A percentile compares a stretch with the other conserved stretches of the same genome.
phyloP scores from a whole-genome alignment of 768 basidiomycete genomes.

The Tricholoma furcatifolium region DNA sequence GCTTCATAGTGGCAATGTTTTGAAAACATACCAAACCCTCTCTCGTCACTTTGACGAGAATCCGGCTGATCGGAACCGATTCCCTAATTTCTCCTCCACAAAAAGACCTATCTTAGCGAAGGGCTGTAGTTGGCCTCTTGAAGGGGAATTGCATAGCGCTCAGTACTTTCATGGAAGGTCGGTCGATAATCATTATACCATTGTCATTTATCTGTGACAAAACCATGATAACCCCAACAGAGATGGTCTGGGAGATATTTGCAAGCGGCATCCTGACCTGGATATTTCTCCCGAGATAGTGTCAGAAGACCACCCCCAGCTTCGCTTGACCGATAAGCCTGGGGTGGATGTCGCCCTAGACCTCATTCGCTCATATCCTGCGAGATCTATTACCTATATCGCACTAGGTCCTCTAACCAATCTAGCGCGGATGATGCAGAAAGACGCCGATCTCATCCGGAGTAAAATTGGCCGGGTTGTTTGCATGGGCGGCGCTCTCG shows the following conservation, averaged over 20 bases:
- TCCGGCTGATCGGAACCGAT: conserved; percentile 54
- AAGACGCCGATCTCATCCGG: conserved; percentile 50
- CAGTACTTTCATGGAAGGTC: conserved; percentile 85
- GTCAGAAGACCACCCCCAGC: conserved; percentile 36
- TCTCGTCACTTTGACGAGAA: conserved; percentile 52
- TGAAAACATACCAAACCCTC: conserved; percentile 74
- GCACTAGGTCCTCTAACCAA: conserved; percentile 80
- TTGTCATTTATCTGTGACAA: not conserved
- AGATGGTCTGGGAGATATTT: conserved; percentile 68
- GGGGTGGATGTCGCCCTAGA: conserved; percentile 55
- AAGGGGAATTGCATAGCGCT: conserved; percentile 72
- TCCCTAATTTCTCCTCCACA: conserved; percentile 55
- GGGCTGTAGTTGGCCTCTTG: conserved; percentile 66
- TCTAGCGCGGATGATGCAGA: conserved; percentile 63
- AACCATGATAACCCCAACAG: conserved; percentile 31
- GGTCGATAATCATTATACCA: conserved; percentile 12
- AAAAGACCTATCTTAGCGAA: conserved; percentile 60
- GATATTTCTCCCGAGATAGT: conserved; percentile 27
- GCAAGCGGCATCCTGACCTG: conserved; percentile 65
- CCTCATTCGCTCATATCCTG: conserved; percentile 49
- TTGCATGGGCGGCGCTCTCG: conserved; percentile 92
- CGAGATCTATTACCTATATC: conserved; percentile 65
- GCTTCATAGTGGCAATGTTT: conserved; percentile 58
- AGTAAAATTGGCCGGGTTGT: conserved; percentile 71
- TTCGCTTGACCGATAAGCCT: conserved; percentile 44